These are phyloP conservation scores for Eucalyptus camaldulensis DNA, from an alignment of 345 rosid species.

Conservation along the genomic window DNA sequence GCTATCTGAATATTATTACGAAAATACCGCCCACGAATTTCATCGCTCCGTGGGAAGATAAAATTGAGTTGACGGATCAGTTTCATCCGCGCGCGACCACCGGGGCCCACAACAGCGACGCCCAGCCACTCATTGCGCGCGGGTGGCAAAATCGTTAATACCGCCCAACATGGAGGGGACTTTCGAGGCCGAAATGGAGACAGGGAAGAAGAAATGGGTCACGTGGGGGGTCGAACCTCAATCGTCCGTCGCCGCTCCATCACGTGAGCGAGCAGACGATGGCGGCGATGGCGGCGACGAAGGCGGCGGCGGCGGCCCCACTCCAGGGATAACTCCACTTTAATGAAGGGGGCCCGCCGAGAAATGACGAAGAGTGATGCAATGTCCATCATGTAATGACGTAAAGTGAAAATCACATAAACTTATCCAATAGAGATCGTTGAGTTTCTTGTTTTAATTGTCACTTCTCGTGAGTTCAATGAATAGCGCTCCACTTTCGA, in stretches of 20 bases:
- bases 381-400: background rate
- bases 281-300: background rate
- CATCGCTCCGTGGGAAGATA: background rate
- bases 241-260: background rate
- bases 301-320: background rate
- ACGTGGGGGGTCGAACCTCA: background rate
- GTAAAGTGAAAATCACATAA: fast-evolving
- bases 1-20: background rate
- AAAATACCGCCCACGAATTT: background rate
- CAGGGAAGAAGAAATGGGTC: background rate
- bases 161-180: background rate
- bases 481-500: background rate
- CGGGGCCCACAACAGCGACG: background rate
- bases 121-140: background rate
- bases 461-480: background rate
- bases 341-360: background rate
- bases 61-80: background rate
- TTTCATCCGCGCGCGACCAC: background rate
- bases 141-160: background rate
- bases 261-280: background rate
- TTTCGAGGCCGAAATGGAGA: background rate
- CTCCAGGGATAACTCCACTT: fast-evolving
- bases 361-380: background rate
- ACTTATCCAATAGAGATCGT: fast-evolving
- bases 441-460: background rate